Base-by-base conservation (phyloP, 2,329 filamentous ascomycete species). In the Aspergillus chevalieri region DNA sequence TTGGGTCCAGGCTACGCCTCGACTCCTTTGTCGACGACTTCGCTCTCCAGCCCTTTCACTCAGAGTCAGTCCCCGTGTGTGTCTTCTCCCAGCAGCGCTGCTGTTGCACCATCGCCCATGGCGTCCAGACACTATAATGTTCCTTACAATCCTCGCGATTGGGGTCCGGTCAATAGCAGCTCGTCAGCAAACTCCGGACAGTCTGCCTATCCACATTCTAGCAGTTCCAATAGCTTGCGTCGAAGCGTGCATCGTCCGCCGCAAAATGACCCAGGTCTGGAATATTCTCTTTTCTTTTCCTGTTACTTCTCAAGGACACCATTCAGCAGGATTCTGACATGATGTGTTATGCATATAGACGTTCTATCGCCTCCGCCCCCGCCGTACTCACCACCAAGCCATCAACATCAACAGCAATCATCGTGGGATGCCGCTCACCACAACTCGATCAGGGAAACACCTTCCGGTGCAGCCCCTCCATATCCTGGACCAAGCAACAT, bases 111-210 rank as follows among this genome's bases (percentile, higher is more conserved):
- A 9, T 69, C 72, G 47, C 69, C 73, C 22, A 72, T 75, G 71
- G 62, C 69, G n/a, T 65, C 66, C 43, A 69, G 74, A 53, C 64
- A 70, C 43, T 75, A 74, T 53, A 74, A 62, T 58, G 65, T 70
- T 21, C 67, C 71, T 7, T 77, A 77, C 53, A 75, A 77, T 54
- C 74, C 74, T 33, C 72, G 73, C 52, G 71, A 76, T 63, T 77
- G 74, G 74, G 72, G 68, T 1, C 68, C 70, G 17, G 66, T 72
- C 41, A 63, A 64, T 15, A 61, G 26, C 26, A 30, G 60, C 48
- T 51, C 49, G 17, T 57, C 64, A 19, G 50, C 60, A 39, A 57
- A 57, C 33, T 46, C 53, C 38, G 59, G 59, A 28, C 61, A 65
- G 46, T 49, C 60, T 39, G 46, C 57, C 30, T 66, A 66, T 61